Evolutionary conservation across 208 protist species (phyloP), one percentile per base, ranked within the genome.

Genomic region (Trypanosoma brucei): DNA sequence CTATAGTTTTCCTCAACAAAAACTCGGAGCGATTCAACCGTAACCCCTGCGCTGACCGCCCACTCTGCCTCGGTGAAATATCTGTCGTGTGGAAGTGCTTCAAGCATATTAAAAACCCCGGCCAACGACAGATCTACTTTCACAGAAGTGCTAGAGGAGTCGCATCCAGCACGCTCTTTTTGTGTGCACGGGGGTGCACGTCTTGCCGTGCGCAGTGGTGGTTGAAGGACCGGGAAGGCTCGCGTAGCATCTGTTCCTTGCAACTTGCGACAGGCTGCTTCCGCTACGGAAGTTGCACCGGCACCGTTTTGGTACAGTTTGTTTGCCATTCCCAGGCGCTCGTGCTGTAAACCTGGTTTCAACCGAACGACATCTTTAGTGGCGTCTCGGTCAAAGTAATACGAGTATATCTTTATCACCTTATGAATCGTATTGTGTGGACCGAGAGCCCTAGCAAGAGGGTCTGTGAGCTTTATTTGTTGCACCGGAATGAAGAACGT

Each of bases 301-400:
- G 50, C 61, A 35, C 56, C 76, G 46, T 46, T 30, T 44, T 72
- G 48, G 69, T 93, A 93, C 51, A 88, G 65, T 42, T 4, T 39
- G 35, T 93, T 70, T 2, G 87, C 87, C 9, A 52, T 44, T 3
- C 84, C 84, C 3, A 73, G 56, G 55, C 79, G 70, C 40, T 65
- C 40, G 61, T 93, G 87, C 35, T 55, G 34, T 31, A 87, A 37
- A 0, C 54, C 45, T 35, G 70, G 56, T 22, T 74, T 67, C 53
- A 93, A 71, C 2, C 83, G 83, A 42, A 86, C 79, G 35, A 35
- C 55, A 49, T 68, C 69, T n/a, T 42, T 52, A 37, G 68, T 50
- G 54, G 65, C 70, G 31, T 85, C 75, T 31, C 67, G 39, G 39
- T 91, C 84, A 65, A 91, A 82, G 53, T 81, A 93, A 67, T 91